A percentile compares a stretch with the other conserved stretches of the same genome.
These are phyloP conservation scores for Salvia miltiorrhiza DNA, from an alignment of 257 asterid genomes.

Conservation along the genomic window DNA sequence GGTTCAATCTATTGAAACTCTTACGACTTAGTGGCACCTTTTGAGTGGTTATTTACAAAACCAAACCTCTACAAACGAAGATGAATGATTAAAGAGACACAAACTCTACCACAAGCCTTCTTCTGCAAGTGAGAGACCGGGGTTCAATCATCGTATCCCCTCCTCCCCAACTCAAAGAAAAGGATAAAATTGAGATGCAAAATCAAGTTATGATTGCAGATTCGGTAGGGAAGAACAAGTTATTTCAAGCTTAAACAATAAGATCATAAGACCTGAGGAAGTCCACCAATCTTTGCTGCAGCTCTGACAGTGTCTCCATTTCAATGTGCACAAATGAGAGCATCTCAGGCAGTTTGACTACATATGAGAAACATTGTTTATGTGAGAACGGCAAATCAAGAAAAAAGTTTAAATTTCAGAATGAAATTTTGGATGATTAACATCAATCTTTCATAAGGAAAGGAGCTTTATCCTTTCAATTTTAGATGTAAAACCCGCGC, in stretches of 20 bases:
- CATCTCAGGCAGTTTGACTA: conserved; percentile 77
- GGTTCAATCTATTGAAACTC: neutral
- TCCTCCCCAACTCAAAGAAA: neutral
- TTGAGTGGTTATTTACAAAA: neutral
- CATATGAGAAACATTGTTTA: conserved; percentile 15
- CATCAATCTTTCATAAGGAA: neutral
- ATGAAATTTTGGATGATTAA: neutral
- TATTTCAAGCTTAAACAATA: neutral
- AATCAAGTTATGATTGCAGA: neutral
- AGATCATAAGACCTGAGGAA: conserved; percentile 48
- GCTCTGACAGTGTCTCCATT: conserved; percentile 37
- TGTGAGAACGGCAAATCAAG: conserved; percentile 4
- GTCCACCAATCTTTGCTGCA: conserved; percentile 48
- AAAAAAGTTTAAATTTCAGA: neutral
- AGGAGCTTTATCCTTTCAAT: neutral
- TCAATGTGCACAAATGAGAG: conserved; percentile 43
- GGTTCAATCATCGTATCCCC: neutral
- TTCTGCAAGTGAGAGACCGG: neutral
- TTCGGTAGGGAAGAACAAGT: neutral
- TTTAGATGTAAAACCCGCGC: too few relatives aligned
- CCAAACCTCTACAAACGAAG: neutral
- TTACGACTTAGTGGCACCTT: neutral
- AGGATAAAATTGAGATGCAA: neutral
- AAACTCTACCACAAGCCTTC: neutral
- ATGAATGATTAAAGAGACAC: neutral